Base-by-base conservation (phyloP, 495 filamentous ascomycete species). In the Mycothermus thermophilus region DNA sequence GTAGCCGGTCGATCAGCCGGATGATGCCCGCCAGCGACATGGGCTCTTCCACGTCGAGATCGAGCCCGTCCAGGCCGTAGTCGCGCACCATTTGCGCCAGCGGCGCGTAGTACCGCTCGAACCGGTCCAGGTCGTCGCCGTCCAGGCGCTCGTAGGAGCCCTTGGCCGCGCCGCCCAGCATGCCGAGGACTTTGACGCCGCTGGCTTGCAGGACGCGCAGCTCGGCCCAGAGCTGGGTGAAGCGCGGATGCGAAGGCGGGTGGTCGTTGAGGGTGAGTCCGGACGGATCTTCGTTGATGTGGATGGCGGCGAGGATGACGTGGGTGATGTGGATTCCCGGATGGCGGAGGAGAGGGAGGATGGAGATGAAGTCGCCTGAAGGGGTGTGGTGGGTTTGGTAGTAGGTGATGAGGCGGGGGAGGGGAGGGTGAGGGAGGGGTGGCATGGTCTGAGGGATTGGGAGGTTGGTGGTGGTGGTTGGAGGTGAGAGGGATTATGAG, bases 41-140 rank as follows among this genome's bases (percentile, higher is more conserved):
- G 5, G 44, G 37, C 52, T 93, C 83, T 53, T 93, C 84, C 20
- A 90, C 81, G 48, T 93, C 84, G 3, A 93, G 69, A 52, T 93
- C 84, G 3, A 93, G 43, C 0, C 84, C 84, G 34, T 90, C 69
- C 7, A 88, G 64, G 3, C 56, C 59, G 45, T 73, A 60, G 13
- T 60, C 61, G 11, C 64, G 62, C n/a, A 92, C 57, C 29, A 80
- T 60, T 12, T 67, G 59, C 2, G 66, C 57, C 1, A 92, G 57
- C 1, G 77, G 79, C 0, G 28, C 48, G 47, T 92, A 92, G 56
- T 73, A 83, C 3, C 30, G 40, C 50, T 83, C 77, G 42, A 88
- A 87, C 5, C 56, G 44, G 3, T 52, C 43, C 20, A 12, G 1
- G 9, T 62, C 58, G 39, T 61, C 54, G 32, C 60, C 60, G 47